These are phyloP conservation scores for Microbotryum saponariae DNA, from an alignment of 1,284 basidiomycete species.

Conservation along the genomic window DNA sequence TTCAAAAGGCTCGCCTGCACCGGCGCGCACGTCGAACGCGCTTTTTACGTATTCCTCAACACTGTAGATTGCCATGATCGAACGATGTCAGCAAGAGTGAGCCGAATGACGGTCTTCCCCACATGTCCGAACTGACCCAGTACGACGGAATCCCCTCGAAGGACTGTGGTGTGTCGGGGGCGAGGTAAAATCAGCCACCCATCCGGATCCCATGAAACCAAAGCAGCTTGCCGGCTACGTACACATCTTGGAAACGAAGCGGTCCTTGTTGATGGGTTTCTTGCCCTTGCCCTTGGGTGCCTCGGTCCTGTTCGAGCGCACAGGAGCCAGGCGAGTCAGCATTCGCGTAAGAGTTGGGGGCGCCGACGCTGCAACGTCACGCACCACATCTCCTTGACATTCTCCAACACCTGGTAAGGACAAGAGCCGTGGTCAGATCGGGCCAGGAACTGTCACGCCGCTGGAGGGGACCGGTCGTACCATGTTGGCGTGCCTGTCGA, in stretches of 20 bases:
- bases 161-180: constrained; percentile 14
- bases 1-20: too few species aligned
- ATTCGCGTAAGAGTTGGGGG: background rate
- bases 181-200: background rate
- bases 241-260: constrained; percentile 98
- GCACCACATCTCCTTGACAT: constrained; percentile 76
- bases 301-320: constrained; percentile 91
- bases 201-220: background rate
- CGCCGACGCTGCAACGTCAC: background rate
- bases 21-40: background rate
- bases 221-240: background rate
- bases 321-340: background rate
- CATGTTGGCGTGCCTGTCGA: constrained; percentile 99
- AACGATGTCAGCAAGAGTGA: too few species aligned
- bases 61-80: constrained; percentile 10
- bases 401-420: constrained; percentile 69
- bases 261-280: constrained; percentile 97
- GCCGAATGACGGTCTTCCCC: background rate
- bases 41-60: constrained; percentile 29
- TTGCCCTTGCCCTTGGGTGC: constrained; percentile 96
- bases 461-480: constrained; percentile 44
- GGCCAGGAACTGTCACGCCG: background rate
- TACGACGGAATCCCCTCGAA: constrained; percentile 81
- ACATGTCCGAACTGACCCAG: constrained; percentile 52
- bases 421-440: background rate